Conservation (phyloP, 352 stramenopile species). For the Globisporangium radiosum region DNA sequence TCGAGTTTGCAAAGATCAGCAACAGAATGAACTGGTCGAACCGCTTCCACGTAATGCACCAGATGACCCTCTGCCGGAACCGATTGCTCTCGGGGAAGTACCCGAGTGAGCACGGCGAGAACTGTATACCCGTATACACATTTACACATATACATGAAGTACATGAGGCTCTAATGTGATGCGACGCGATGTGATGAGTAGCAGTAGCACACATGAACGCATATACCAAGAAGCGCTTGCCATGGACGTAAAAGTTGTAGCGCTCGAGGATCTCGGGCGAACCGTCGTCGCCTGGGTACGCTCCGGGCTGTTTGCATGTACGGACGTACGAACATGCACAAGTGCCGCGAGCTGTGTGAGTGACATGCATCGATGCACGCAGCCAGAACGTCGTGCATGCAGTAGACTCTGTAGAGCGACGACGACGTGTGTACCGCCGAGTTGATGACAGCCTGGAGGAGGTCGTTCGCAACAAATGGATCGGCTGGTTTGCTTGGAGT, state of each 20-base stretch:
- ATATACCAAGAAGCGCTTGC: conserved; percentile 55
- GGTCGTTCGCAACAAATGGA: conserved; percentile 7
- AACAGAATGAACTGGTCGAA: conserved; percentile 84
- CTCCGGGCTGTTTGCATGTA: conserved; percentile 5
- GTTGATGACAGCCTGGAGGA: conserved; percentile 28
- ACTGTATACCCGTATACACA: conserved; percentile 18
- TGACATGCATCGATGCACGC: too few relatives aligned
- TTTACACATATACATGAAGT: neutral
- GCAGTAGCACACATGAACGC: neutral
- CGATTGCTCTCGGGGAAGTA: conserved; percentile 40
- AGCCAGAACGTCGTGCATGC: too few relatives aligned
- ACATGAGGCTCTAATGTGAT: too few relatives aligned
- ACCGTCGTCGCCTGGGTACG: conserved; percentile 15
- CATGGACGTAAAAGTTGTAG: conserved; percentile 59
- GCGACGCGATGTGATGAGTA: neutral
- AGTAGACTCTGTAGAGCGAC: neutral
- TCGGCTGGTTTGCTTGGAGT: too few relatives aligned
- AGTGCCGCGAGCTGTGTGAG: neutral
- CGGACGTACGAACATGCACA: neutral
- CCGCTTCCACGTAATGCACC: conserved; percentile 59
- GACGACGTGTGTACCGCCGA: conserved; percentile 13
- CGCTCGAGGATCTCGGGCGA: conserved; percentile 15
- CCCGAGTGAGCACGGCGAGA: conserved; percentile 47
- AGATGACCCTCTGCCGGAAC: conserved; percentile 52
- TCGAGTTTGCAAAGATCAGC: conserved; percentile 79